Evolutionary conservation across 2,329 filamentous ascomycete species (phyloP).

Genomic region (Didymella exigua): DNA sequence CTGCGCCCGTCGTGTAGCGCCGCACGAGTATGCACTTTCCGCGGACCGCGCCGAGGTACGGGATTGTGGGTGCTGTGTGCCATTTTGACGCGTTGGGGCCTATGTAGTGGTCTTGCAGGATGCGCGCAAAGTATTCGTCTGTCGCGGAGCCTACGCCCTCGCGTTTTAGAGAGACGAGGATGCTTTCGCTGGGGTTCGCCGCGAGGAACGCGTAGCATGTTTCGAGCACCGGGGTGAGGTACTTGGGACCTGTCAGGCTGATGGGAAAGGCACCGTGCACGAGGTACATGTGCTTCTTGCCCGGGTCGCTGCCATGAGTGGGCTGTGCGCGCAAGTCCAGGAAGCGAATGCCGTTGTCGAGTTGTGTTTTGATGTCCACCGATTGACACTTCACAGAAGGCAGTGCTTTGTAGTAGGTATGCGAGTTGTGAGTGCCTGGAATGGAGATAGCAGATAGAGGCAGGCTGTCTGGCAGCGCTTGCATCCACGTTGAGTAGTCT

Average conservation of each 20-base stretch:
- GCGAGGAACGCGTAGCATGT: constrained; percentile 77
- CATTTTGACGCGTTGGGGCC: constrained; percentile 66
- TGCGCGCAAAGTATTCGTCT: constrained; percentile 76
- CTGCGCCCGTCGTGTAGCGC: constrained; percentile 66
- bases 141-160: constrained; percentile 83
- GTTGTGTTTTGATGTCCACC: constrained; percentile 75
- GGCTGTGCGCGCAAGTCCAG: constrained; percentile 86
- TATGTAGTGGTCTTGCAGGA: constrained; percentile 74
- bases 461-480: constrained; percentile 70
- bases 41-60: constrained; percentile 76
- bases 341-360: constrained; percentile 90
- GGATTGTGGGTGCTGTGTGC: constrained; percentile 77
- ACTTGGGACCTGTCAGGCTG: constrained; percentile 79
- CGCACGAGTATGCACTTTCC: constrained; percentile 85
- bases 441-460: constrained; percentile 83
- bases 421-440: constrained; percentile 94
- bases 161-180: constrained; percentile 88
- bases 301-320: constrained; percentile 60
- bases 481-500: constrained; percentile 83
- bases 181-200: constrained; percentile 76
- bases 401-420: constrained; percentile 81
- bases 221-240: constrained; percentile 74
- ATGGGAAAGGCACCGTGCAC: constrained; percentile 92
- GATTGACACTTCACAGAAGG: constrained; percentile 94
- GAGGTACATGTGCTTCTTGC: constrained; percentile 73